These are phyloP conservation scores for Acephala macrosclerotiorum DNA, from an alignment of 2,329 filamentous ascomycete species.

Conservation along the genomic window DNA sequence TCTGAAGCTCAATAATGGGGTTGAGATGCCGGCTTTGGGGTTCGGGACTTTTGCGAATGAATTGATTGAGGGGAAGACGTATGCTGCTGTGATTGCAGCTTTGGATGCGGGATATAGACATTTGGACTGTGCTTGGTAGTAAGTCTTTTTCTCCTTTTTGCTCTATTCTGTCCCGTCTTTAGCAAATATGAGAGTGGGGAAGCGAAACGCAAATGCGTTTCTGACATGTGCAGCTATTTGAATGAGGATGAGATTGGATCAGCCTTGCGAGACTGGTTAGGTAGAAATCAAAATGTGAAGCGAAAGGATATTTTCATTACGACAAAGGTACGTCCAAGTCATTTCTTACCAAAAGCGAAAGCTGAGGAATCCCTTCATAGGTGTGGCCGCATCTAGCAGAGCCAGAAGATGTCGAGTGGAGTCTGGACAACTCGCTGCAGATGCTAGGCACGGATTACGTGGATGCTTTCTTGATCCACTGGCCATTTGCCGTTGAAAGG, in stretches of 20 bases:
- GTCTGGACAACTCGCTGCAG: constrained; percentile 74
- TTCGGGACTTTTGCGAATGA: constrained; percentile 48
- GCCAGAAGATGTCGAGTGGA: constrained; percentile 67
- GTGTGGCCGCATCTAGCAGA: constrained; percentile 69
- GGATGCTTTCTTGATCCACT: constrained; percentile 84
- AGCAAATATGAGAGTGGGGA: not conserved
- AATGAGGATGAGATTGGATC: constrained; percentile 86
- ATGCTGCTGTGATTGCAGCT: constrained; percentile 60
- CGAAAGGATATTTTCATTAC: constrained; percentile 40
- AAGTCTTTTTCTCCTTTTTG: constrained; percentile 23
- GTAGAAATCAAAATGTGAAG: constrained; percentile 65
- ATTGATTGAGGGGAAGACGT: constrained; percentile 50
- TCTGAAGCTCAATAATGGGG: constrained; percentile 45
- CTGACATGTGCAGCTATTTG: constrained; percentile 56
- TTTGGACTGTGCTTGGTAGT: constrained; percentile 76
- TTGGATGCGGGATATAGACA: constrained; percentile 70
- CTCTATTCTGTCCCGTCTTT: not conserved
- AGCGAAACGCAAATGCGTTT: not conserved
- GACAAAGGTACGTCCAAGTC: constrained; percentile 30
- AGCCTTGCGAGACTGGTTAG: constrained; percentile 76
- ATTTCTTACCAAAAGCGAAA: not conserved
- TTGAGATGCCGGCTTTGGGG: constrained; percentile 50
- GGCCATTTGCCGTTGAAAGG: constrained; percentile 81
- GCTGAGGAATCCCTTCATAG: not conserved
- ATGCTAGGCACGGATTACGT: constrained; percentile 80